Base-by-base conservation (phyloP, 2,329 filamentous ascomycete genomes). In the Triangularia setosa region DNA sequence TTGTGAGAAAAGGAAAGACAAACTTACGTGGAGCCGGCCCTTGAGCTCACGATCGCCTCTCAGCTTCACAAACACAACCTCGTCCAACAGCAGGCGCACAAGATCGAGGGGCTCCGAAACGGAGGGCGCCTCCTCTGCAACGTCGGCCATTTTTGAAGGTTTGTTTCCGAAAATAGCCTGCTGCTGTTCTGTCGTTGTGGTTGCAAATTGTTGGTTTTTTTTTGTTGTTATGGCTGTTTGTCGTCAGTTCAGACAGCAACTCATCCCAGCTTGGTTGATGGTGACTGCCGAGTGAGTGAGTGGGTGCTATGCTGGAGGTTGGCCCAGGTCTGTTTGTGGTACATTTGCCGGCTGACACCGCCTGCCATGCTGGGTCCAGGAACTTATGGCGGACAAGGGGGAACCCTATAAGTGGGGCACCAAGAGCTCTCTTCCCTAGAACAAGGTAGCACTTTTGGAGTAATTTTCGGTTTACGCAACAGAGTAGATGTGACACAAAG, bases 21-120 rank as follows among this genome's bases (percentile, higher is more conserved):
- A 40, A 78, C 89, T 74, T 80, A 98, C 95, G 79, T 99, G 95
- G 74, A 99, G 84, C 74, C 94, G 89, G 69, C 95, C 95, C 80
- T 97, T 95, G 69, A 99, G 84, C 81, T 99, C 95, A 69, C 95
- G 87, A 78, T 99, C 95, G 72, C 95, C 95, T 74, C 95, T 87
- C 69, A 99, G 84, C 85, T 98, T 98, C 70, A 99, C 94, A 78
- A 97, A 96, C 60, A 99, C 95, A 55, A 95, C 87, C 79, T 99
- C 95, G 77, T 98, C 94, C 57, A 99, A 86, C 71, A 94, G 92
- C 63, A 99, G 87, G 71, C 93, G 92, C 71, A 99, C 95, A 52
- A 99, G 88, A 78, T 98, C 95, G 74, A 99, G 90, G 62, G 96
- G 94, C 81, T 99, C 94, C 61, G 93, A 89, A 64, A 93, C 90